phyloP scores from a whole-genome alignment of 345 rosid genomes.

The Salix purpurea region DNA sequence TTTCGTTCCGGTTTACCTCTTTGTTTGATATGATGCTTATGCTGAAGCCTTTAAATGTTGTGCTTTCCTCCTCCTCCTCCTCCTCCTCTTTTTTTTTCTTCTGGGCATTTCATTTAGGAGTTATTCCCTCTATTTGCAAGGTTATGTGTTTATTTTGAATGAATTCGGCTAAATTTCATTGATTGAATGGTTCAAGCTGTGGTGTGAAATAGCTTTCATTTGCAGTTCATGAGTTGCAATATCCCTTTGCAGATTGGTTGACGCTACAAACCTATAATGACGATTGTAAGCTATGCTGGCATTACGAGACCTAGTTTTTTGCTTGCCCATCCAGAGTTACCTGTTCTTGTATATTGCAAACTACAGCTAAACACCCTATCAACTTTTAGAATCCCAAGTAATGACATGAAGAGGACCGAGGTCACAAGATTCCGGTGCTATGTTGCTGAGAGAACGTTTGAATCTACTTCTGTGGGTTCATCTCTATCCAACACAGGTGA shows the following conservation, averaged over 20 bases:
- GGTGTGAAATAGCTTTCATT: too few species aligned
- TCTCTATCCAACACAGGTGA: conserved; percentile 27
- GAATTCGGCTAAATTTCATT: too few species aligned
- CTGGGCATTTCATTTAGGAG: too few species aligned
- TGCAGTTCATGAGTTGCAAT: not conserved
- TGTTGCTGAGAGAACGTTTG: conserved; percentile 42
- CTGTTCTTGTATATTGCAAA: conserved; percentile 33
- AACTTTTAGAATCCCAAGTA: conserved; percentile 26
- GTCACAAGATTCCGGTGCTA: conserved; percentile 35
- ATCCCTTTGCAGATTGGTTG: conserved; percentile 22
- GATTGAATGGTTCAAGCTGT: too few species aligned
- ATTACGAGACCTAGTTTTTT: conserved; percentile 50
- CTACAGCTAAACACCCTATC: conserved; percentile 23
- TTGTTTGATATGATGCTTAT: too few species aligned
- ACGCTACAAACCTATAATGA: conserved; percentile 31
- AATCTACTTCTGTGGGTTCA: conserved; percentile 40
- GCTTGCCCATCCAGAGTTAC: conserved; percentile 55
- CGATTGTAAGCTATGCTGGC: conserved; percentile 48
- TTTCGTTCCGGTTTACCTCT: too few species aligned
- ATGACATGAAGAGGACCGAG: conserved; percentile 28
- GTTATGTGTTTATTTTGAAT: too few species aligned
- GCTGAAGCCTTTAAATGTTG: too few species aligned
- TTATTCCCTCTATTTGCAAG: too few species aligned
- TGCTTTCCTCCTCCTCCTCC: too few species aligned
- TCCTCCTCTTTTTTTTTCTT: too few species aligned